Evolutionary conservation across 2,329 filamentous ascomycete genomes (phyloP).

Genomic region (Nemania serpens): DNA sequence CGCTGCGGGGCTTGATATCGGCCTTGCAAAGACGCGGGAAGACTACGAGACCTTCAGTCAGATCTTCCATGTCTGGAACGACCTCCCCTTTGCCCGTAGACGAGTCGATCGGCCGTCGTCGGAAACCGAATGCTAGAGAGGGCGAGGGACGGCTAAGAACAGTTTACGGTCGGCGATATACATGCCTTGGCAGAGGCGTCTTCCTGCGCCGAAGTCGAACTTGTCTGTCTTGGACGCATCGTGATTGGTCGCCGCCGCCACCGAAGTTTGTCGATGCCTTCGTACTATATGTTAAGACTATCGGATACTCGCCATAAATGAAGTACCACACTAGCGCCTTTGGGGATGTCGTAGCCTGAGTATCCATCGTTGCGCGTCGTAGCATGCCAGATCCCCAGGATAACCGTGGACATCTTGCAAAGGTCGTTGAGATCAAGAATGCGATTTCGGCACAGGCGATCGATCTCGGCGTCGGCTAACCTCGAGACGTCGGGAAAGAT

Average conservation of each 20-base stretch:
- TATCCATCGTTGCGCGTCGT: constrained; percentile 43
- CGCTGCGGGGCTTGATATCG: constrained; percentile 31
- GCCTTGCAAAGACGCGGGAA: constrained; percentile 29
- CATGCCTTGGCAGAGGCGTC: constrained; percentile 54
- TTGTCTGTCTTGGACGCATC: constrained; percentile 38
- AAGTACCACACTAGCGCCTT: constrained; percentile 45
- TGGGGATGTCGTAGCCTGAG: constrained; percentile 48
- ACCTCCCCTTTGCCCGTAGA: constrained; percentile 31
- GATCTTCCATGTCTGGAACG: constrained; percentile 27
- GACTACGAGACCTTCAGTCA: constrained; percentile 29
- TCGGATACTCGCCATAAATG: constrained; percentile 45
- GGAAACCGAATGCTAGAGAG: constrained; percentile 55
- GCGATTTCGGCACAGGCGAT: constrained; percentile 49
- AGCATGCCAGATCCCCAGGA: constrained; percentile 46
- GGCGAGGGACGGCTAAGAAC: constrained; percentile 46
- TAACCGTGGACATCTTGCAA: constrained; percentile 49
- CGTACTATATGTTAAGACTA: no score
- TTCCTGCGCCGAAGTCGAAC: constrained; percentile 37
- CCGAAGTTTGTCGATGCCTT: constrained; percentile 28
- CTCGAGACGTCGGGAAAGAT: constrained; percentile 44
- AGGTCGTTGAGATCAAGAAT: constrained; percentile 50
- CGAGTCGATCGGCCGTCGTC: constrained; percentile 3
- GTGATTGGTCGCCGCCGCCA: constrained; percentile 41
- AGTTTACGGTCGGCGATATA: constrained; percentile 41
- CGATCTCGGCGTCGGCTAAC: constrained; percentile 41